These are phyloP conservation scores for Podosphaera aphanis DNA, from an alignment of 2,329 filamentous ascomycete species.

Conservation along the genomic window DNA sequence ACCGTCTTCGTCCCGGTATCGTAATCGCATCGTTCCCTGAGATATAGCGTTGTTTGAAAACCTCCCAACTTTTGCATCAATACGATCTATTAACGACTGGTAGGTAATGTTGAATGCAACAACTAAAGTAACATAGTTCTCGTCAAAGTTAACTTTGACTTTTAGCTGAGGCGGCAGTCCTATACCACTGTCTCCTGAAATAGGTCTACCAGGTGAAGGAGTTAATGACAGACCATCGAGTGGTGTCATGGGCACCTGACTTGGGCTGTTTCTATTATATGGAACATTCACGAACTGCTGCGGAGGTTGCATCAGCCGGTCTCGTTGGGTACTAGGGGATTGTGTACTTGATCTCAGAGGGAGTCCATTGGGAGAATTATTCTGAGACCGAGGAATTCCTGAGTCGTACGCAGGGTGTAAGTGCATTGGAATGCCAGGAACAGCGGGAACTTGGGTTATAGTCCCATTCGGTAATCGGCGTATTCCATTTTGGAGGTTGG, in stretches of 20 bases:
- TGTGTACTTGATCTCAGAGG: constrained; percentile 47
- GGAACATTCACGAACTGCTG: constrained; percentile 13
- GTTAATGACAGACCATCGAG: constrained; percentile 20
- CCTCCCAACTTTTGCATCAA: constrained; percentile 79
- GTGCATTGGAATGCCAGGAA: constrained; percentile 55
- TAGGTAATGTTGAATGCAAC: constrained; percentile 90
- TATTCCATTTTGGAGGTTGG: constrained; percentile 39
- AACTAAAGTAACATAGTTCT: constrained; percentile 84
- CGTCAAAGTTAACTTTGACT: constrained; percentile 82
- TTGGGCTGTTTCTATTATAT: constrained; percentile 13
- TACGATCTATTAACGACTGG: constrained; percentile 78
- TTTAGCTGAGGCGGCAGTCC: constrained; percentile 56
- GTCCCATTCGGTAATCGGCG: constrained; percentile 28
- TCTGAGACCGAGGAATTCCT: constrained; percentile 54
- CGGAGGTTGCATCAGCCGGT: constrained; percentile 24
- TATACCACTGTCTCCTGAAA: constrained; percentile 22
- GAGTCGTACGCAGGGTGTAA: constrained; percentile 34
- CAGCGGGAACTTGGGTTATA: constrained; percentile 35
- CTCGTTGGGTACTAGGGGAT: constrained; percentile 43
- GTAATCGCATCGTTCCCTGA: constrained; percentile 60
- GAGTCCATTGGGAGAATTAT: constrained; percentile 49
- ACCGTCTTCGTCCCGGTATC: constrained; percentile 78
- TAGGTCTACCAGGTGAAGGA: constrained; percentile 18
- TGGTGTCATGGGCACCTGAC: constrained; percentile 13
- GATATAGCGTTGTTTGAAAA: constrained; percentile 69